Percentiles rank a stretch among this genome's conserved stretches.
Conservation (phyloP, 192 early-diverging fungal species). For the Coemansia sp. region DNA sequence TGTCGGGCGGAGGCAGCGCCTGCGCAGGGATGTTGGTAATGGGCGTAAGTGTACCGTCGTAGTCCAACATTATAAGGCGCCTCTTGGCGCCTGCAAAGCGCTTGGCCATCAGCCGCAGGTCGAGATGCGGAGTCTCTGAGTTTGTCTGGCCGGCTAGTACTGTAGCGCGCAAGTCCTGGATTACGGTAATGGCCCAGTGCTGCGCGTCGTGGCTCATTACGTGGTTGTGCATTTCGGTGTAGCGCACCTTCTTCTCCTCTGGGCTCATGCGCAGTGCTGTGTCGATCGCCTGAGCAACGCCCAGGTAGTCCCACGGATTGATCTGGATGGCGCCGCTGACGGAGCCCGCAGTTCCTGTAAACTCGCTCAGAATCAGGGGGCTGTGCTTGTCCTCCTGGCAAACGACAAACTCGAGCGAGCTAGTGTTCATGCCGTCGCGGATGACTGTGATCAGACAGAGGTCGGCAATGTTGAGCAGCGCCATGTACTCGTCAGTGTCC, state of each 20-base stretch:
- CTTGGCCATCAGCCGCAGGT: conserved; percentile 24
- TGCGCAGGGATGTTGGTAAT: conserved; percentile 83
- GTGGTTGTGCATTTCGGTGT: conserved; percentile 73
- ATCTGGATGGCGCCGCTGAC: conserved; percentile 83
- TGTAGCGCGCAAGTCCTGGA: conserved; percentile 71
- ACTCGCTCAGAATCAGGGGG: conserved; percentile 93
- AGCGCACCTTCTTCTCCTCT: conserved; percentile 65
- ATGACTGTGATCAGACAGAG: conserved; percentile 89
- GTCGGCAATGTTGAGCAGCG: conserved; percentile 91
- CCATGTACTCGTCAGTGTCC: conserved; percentile 95
- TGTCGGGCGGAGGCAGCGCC: conserved; percentile 79
- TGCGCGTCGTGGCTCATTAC: conserved; percentile 82
- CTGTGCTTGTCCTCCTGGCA: conserved; percentile 87
- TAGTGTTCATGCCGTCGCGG: conserved; percentile 98
- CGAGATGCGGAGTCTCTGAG: conserved; percentile 30
- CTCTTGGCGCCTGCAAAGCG: conserved; percentile 58
- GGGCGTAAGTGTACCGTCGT: conserved; percentile 96
- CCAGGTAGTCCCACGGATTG: conserved; percentile 95
- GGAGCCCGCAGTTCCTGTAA: conserved; percentile 94
- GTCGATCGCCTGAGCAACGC: conserved; percentile 88
- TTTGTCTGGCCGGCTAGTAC: conserved; percentile 44
- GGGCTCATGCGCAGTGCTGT: conserved; percentile 80
- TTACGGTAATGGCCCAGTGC: conserved; percentile 85
- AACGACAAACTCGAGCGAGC: conserved; percentile 91
- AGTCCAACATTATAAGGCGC: conserved; percentile 92